Conservation (phyloP, 2,329 filamentous ascomycete genomes). For the Mariannaea elegans region DNA sequence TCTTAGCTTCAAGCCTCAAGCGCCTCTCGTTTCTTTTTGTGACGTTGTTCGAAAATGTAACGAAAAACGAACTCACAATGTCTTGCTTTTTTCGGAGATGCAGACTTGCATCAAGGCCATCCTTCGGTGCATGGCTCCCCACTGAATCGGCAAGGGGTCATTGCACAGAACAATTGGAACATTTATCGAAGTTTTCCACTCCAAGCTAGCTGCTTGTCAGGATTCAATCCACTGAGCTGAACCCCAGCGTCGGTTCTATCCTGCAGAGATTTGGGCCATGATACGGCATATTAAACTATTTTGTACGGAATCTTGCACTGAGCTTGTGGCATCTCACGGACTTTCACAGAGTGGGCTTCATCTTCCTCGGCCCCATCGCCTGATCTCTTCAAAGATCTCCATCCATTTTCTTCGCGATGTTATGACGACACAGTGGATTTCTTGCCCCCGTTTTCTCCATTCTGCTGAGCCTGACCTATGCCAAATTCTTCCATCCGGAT, state of each 20-base stretch:
- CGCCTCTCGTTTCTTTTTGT: neutral
- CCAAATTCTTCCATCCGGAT: neutral
- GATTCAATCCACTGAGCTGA: too few species aligned
- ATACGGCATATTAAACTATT: too few species aligned
- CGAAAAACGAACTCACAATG: neutral
- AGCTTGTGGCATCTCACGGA: too few species aligned
- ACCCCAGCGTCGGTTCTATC: too few species aligned
- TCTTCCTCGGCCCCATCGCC: neutral
- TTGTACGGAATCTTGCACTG: too few species aligned
- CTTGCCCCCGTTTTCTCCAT: neutral
- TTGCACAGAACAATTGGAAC: neutral
- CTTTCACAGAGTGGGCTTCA: neutral
- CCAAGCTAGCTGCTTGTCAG: neutral
- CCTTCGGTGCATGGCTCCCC: neutral
- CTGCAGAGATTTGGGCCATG: too few species aligned
- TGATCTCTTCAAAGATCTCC: neutral
- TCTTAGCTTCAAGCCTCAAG: neutral
- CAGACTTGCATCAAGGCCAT: neutral
- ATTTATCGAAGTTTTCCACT: neutral
- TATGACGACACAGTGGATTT: neutral
- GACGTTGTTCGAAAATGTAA: too few species aligned
- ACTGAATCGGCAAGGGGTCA: neutral
- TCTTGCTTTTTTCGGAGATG: neutral
- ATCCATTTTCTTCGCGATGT: neutral
- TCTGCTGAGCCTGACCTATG: neutral